Base-by-base conservation (phyloP, 2,329 filamentous ascomycete genomes). In the Colletotrichum euphorbiae region DNA sequence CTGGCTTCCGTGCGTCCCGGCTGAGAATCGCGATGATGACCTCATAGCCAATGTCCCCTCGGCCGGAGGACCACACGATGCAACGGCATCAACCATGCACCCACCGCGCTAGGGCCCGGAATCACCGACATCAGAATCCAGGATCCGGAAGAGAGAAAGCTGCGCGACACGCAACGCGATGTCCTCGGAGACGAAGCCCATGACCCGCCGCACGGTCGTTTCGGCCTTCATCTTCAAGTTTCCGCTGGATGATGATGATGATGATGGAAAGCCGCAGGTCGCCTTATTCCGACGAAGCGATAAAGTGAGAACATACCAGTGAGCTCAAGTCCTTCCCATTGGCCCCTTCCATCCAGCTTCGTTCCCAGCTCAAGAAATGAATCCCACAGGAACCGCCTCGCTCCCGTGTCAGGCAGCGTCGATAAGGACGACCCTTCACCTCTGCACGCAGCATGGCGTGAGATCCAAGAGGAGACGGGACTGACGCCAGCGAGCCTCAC, bases 201-300 rank as follows among this genome's bases (percentile, higher is more conserved):
- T 69, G 57, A 67, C 63, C 28, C 62, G 56, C 9, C 80, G 81
- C 61, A 77, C 77, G 1, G 83, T 87, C 3, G 84, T 83, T 1
- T 83, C 80, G 2, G 82, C 81, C 52, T 87, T 87, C 73, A 81
- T 87, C 69, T 82, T 87, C 77, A 82, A 81, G 61, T 78, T 80
- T 19, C 77, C 80, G 2, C 72, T 78, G 15, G 73, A 76, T 28
- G 28, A 28, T 28, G 28, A 6, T 28, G 28, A 6, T 28, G 28
- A 28, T 7, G 28, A 7, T 31, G 74, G 77, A n/a, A 69, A 73
- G 36, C 80, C 83, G 1, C 78, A 80, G 42, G 86, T 91, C 6
- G 89, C 89, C 1, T 80, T 92, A 0, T 91, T 91, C 75, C 81
- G 83, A 50, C 83, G 90, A 13, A 90, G 89, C 73, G 80, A 80